phyloP scores from a whole-genome alignment of 371 early-diverging fungal species.

The Vittaforma corneae region DNA sequence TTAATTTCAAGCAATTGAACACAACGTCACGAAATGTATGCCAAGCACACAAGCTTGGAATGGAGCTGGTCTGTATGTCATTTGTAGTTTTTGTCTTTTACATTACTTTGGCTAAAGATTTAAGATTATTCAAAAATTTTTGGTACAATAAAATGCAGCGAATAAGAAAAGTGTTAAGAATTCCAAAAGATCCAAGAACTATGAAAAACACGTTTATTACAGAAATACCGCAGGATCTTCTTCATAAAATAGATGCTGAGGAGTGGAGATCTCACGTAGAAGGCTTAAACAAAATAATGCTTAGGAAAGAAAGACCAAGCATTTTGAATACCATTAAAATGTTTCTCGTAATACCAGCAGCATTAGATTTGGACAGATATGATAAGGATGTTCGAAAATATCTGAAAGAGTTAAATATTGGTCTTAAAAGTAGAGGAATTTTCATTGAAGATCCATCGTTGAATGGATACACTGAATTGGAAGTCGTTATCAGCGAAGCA shows the following conservation, averaged over 20 bases:
- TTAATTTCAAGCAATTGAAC: neutral
- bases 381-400: neutral
- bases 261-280: neutral
- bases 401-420: neutral
- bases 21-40: neutral
- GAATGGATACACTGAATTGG: conserved; percentile 13
- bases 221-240: neutral
- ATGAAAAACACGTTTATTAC: conserved; percentile 5
- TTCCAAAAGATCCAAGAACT: conserved; percentile 20
- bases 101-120: neutral
- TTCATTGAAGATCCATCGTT: neutral
- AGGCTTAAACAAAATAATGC: conserved; percentile 12
- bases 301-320: neutral
- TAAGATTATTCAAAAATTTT: neutral
- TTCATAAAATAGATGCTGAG: neutral
- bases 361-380: neutral
- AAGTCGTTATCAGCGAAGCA: neutral
- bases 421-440: neutral
- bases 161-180: neutral
- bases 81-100: neutral
- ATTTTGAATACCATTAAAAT: conserved; percentile 1
- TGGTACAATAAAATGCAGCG: neutral
- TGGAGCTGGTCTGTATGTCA: neutral
- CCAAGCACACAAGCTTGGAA: neutral
- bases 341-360: neutral